Percentiles rank a stretch among this genome's conserved stretches.
Evolutionary conservation across 306 rosid genomes (phyloP).

Genomic region (Heteromeles arbutifolia): DNA sequence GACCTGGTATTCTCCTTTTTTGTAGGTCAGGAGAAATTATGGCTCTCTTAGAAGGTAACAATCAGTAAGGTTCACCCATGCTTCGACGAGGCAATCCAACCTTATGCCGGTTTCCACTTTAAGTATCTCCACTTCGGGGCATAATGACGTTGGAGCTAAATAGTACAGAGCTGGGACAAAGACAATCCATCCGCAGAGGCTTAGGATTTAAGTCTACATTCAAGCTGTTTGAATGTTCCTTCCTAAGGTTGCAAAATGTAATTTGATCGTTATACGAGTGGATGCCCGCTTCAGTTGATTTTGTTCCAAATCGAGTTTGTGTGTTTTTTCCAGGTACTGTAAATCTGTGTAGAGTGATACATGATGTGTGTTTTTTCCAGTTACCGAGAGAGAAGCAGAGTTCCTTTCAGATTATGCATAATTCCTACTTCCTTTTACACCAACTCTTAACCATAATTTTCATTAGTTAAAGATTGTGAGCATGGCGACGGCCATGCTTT

Average conservation of each 20-base stretch:
- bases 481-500: too few species aligned
- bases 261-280: background rate
- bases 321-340: background rate
- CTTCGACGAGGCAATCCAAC: constrained; percentile 8
- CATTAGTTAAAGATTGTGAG: background rate
- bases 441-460: too few species aligned
- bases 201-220: background rate
- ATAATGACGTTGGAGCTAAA: background rate
- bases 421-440: too few species aligned
- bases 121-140: background rate
- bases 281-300: background rate
- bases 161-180: background rate
- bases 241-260: background rate
- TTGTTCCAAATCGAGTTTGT: background rate
- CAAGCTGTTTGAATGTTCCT: background rate
- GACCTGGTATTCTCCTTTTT: constrained; percentile 4
- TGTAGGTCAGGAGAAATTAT: constrained; percentile 81
- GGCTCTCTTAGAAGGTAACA: constrained; percentile 77
- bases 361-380: too few species aligned
- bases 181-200: background rate
- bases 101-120: background rate
- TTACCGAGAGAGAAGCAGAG: too few species aligned
- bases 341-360: background rate
- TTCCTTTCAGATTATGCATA: too few species aligned
- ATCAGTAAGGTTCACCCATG: background rate